Conservation (phyloP, 2,329 filamentous ascomycete species). For the Lachnum nothofagi region DNA sequence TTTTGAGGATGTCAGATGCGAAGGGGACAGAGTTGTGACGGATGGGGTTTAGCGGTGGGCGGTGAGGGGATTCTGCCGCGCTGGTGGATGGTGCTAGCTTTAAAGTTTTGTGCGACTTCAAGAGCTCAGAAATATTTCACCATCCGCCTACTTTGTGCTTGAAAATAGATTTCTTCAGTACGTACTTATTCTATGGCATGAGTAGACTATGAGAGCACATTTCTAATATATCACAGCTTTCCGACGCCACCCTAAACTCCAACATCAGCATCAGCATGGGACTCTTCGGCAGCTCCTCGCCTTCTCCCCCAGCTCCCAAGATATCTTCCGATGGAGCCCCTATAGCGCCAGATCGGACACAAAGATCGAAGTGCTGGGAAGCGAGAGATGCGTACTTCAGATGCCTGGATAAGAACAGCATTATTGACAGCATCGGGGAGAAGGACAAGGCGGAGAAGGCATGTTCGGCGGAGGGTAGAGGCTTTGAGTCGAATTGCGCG, state of each 20-base stretch:
- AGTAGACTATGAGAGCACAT: neutral
- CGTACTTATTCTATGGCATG: neutral
- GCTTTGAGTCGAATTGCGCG: constrained; percentile 82
- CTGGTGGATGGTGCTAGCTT: neutral
- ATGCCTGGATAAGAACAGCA: constrained; percentile 76
- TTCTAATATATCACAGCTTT: neutral
- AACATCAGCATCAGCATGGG: constrained; percentile 40
- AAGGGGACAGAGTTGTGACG: neutral
- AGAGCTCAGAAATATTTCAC: neutral
- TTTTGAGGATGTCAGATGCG: neutral
- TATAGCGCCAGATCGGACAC: constrained; percentile 77
- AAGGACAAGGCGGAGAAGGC: constrained; percentile 50
- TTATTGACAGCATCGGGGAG: constrained; percentile 67
- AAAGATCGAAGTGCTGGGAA: constrained; percentile 83
- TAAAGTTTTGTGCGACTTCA: constrained; percentile 9
- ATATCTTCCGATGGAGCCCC: constrained; percentile 53
- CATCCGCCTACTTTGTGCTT: too few species aligned
- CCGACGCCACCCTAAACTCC: neutral
- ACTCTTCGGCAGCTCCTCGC: constrained; percentile 38
- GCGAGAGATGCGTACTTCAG: constrained; percentile 81
- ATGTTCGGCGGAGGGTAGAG: constrained; percentile 55
- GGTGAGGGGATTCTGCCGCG: neutral
- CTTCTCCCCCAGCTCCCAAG: constrained; percentile 38
- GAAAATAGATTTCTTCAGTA: too few species aligned
- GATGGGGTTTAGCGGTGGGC: neutral